phyloP scores from a whole-genome alignment of 2,329 filamentous ascomycete genomes.

The Leptographium galeiforme region DNA sequence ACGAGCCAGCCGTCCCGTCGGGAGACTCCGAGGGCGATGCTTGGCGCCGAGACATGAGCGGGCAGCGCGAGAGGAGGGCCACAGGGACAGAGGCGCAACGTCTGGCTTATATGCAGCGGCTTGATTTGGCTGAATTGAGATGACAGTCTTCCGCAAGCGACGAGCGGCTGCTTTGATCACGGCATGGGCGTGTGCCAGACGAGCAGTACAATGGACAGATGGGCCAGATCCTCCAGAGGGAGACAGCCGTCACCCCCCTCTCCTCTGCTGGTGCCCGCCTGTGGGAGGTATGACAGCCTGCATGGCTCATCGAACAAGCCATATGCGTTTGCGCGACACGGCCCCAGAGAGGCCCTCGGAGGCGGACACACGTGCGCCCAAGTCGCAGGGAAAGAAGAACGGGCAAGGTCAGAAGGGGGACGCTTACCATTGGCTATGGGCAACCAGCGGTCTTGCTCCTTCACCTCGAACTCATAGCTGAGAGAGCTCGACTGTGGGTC shows the following conservation, averaged over 20 bases:
- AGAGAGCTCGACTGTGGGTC: constrained; percentile 64
- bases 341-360: neutral
- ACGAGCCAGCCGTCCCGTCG: constrained; percentile 28
- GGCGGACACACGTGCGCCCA: neutral
- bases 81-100: neutral
- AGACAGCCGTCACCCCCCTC: neutral
- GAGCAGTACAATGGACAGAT: neutral
- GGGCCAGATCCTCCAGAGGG: neutral
- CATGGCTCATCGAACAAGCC: neutral
- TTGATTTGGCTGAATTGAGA: neutral
- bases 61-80: neutral
- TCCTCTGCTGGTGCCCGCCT: neutral
- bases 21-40: constrained; percentile 35
- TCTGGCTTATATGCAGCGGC: neutral
- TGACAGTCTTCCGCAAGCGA: neutral
- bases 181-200: neutral
- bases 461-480: constrained; percentile 92
- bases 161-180: neutral
- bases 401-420: neutral
- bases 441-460: constrained; percentile 98
- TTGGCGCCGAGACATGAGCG: constrained; percentile 42
- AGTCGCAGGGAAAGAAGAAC: neutral
- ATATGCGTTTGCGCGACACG: neutral
- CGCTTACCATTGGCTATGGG: constrained; percentile 99
- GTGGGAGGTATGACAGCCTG: neutral